Conservation (phyloP, 345 rosid genomes). For the Eucalyptus erythrocorys region DNA sequence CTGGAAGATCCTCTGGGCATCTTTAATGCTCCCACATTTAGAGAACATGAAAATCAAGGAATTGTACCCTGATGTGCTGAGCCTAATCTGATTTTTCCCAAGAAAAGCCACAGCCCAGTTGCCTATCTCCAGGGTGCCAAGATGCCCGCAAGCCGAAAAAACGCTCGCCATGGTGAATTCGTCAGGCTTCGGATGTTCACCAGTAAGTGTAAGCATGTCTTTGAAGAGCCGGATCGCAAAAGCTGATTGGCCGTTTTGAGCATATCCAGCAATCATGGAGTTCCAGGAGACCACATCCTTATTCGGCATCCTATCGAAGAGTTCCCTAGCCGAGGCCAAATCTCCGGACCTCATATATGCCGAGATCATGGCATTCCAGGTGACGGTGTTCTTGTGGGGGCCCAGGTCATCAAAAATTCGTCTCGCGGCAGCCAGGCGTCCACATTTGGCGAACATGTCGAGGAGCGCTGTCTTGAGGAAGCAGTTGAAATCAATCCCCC, state of each 20-base stretch:
- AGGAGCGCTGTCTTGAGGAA: slow-evolving; percentile 38
- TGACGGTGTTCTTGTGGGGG: slow-evolving; percentile 6
- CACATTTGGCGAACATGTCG: slow-evolving; percentile 32
- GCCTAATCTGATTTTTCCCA: slow-evolving; percentile 11
- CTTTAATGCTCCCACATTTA: slow-evolving; percentile 56
- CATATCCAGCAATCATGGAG: slow-evolving; percentile 39
- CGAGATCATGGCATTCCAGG: slow-evolving; percentile 39
- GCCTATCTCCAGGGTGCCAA: slow-evolving; percentile 24
- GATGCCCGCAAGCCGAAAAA: slow-evolving; percentile 39
- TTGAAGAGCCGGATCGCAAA: slow-evolving; percentile 16
- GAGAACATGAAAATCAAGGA: slow-evolving; percentile 61
- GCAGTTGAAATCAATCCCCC: slow-evolving; percentile 6
- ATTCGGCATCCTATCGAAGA: slow-evolving; percentile 29
- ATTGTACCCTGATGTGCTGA: slow-evolving; percentile 14
- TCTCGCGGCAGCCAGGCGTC: slow-evolving; percentile 18
- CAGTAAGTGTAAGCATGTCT: slow-evolving; percentile 5
- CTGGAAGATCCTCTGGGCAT: slow-evolving; percentile 43
- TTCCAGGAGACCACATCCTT: slow-evolving; percentile 39
- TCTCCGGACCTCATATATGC: slow-evolving; percentile 22
- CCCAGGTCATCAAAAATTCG: slow-evolving; percentile 25
- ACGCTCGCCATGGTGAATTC: slow-evolving; percentile 21
- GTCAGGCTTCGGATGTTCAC: slow-evolving; percentile 16
- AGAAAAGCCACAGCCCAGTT: slow-evolving; percentile 11
- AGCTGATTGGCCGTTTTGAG: slow-evolving; percentile 38
- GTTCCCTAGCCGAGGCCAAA: slow-evolving; percentile 16